A percentile compares a stretch with the other conserved stretches of the same genome.
Conservation (phyloP, 129 eudicot genomes). For the carrot (Daucus carota) region DNA sequence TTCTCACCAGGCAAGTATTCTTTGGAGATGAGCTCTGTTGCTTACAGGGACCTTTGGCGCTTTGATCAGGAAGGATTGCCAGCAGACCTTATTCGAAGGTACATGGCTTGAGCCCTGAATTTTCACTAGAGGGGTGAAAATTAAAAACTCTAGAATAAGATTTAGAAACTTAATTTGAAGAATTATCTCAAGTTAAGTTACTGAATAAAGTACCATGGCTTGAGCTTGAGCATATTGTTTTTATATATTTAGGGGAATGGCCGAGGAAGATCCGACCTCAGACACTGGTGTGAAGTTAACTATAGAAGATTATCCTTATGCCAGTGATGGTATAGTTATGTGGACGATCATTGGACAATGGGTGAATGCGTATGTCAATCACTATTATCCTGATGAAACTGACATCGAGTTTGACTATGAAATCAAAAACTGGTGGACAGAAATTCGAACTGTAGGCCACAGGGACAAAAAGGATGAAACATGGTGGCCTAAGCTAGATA, state of each 20-base stretch:
- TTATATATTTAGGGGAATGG: constrained; percentile 9
- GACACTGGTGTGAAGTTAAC: constrained; percentile 15
- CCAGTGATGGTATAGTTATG: constrained; percentile 18
- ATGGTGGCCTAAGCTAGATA: constrained; percentile 2
- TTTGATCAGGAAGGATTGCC: constrained; percentile 4
- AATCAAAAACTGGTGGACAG: background rate
- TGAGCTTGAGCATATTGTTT: too few species aligned
- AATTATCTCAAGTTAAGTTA: too few species aligned
- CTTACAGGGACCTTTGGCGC: background rate
- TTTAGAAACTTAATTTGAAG: too few species aligned
- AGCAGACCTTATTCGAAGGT: constrained; percentile 17
- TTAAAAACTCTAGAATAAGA: background rate
- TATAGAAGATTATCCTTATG: constrained; percentile 26
- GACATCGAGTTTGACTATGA: constrained; percentile 10
- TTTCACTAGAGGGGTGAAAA: too few species aligned
- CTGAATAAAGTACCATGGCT: too few species aligned
- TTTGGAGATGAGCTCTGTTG: constrained; percentile 19
- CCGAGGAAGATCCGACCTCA: constrained; percentile 14
- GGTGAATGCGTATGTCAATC: constrained; percentile 15
- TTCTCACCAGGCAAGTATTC: constrained; percentile 17
- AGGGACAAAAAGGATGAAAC: background rate
- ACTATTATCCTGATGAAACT: constrained; percentile 16
- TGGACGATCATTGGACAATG: constrained; percentile 12
- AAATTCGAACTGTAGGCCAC: background rate
- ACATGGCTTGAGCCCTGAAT: background rate